Percentiles rank a stretch among this genome's conserved stretches.
These are phyloP conservation scores for Echium plantagineum DNA, from an alignment of 257 asterid species.

Conservation along the genomic window DNA sequence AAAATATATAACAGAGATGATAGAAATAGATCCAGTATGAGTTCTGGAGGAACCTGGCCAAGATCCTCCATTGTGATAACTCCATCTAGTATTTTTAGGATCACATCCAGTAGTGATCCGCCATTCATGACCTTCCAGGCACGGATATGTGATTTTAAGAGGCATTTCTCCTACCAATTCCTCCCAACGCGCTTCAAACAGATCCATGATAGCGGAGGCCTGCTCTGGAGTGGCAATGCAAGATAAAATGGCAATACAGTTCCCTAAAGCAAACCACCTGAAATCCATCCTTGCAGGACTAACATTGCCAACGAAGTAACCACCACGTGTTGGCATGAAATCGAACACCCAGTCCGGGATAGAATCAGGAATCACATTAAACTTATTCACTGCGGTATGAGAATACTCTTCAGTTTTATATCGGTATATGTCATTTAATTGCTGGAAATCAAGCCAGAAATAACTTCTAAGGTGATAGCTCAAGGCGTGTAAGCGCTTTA, in stretches of 20 bases:
- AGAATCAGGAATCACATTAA: constrained; percentile 67
- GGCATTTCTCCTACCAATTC: constrained; percentile 78
- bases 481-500: constrained; percentile 62
- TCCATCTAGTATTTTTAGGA: constrained; percentile 76
- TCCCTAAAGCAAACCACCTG: constrained; percentile 69
- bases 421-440: constrained; percentile 58
- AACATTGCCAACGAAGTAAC: constrained; percentile 64
- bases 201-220: constrained; percentile 74
- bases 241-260: constrained; percentile 55
- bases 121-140: constrained; percentile 66
- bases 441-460: constrained; percentile 75
- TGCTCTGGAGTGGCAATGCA: constrained; percentile 66
- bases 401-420: constrained; percentile 73
- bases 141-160: constrained; percentile 53
- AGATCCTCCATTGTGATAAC: constrained; percentile 81
- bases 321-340: constrained; percentile 65
- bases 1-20: no score
- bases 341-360: constrained; percentile 75
- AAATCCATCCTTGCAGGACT: constrained; percentile 81
- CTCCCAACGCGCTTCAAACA: constrained; percentile 68
- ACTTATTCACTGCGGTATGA: constrained; percentile 71
- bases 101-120: constrained; percentile 57
- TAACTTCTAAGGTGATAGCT: constrained; percentile 69
- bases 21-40: neutral
- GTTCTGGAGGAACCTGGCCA: constrained; percentile 60